phyloP scores from a whole-genome alignment of 2,329 filamentous ascomycete genomes.

The Beauveria scarabaeidicola region DNA sequence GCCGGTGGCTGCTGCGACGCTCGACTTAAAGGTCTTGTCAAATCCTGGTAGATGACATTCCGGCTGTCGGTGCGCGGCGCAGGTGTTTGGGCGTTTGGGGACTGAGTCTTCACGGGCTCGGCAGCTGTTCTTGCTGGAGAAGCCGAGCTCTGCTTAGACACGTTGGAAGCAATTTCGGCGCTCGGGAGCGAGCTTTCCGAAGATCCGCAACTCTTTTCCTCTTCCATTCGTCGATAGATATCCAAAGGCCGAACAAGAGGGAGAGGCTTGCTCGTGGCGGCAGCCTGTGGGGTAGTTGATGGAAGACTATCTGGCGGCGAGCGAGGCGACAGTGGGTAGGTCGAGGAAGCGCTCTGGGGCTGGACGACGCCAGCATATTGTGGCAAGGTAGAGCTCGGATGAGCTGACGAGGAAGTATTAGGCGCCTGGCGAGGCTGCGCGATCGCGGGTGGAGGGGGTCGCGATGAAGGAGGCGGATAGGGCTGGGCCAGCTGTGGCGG shows the following conservation, averaged over 20 bases:
- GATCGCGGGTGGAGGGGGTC: neutral
- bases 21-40: neutral
- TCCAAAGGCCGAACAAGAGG: slow-evolving; percentile 67
- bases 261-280: slow-evolving; percentile 34
- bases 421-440: neutral
- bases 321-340: slow-evolving; percentile 5
- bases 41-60: neutral
- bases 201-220: slow-evolving; percentile 48
- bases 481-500: neutral
- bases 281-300: neutral
- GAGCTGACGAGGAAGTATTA: neutral
- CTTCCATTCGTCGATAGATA: slow-evolving; percentile 64
- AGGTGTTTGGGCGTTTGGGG: slow-evolving; percentile 1
- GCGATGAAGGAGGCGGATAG: neutral
- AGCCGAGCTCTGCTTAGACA: slow-evolving; percentile 16
- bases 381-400: neutral
- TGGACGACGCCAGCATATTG: neutral
- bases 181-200: slow-evolving; percentile 50
- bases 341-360: slow-evolving; percentile 6
- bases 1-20: neutral
- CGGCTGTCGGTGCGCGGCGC: slow-evolving; percentile 21
- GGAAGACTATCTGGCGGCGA: slow-evolving; percentile 4
- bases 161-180: slow-evolving; percentile 34
- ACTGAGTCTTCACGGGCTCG: slow-evolving; percentile 15
- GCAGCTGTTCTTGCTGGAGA: slow-evolving; percentile 9